Conservation (phyloP, 148 eudicot genomes). For the Gaultheria prostrata region DNA sequence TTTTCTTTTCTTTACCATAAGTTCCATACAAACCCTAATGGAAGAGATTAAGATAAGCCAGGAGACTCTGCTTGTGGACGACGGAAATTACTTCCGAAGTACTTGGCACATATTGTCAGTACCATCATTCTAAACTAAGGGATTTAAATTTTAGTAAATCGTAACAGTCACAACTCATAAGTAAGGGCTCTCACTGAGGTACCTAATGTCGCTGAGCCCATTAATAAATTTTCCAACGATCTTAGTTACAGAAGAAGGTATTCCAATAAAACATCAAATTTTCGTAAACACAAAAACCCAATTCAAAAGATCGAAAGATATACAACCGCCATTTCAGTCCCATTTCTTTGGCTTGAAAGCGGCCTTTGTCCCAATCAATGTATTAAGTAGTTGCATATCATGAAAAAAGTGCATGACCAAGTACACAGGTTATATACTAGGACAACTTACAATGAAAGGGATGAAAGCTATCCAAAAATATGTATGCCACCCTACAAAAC, state of each 20-base stretch:
- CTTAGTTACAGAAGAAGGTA: too few relatives aligned
- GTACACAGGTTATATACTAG: not conserved
- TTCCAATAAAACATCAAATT: too few relatives aligned
- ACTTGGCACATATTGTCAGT: not conserved
- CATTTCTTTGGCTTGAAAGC: not conserved
- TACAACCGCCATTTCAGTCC: not conserved
- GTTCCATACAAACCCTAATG: not conserved
- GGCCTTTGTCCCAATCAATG: not conserved
- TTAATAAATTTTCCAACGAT: too few relatives aligned
- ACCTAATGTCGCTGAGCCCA: not conserved
- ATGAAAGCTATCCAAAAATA: slow-evolving; percentile 95
- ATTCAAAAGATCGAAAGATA: not conserved
- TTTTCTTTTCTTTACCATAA: too few relatives aligned
- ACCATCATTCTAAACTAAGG: too few relatives aligned
- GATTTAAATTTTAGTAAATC: too few relatives aligned
- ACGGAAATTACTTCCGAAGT: too few relatives aligned
- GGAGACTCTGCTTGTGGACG: too few relatives aligned
- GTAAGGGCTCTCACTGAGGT: not conserved
- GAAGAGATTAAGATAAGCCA: not conserved
- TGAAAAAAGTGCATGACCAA: not conserved
- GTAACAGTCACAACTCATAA: too few relatives aligned
- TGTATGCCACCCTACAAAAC: slow-evolving; percentile 84
- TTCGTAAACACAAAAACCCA: too few relatives aligned
- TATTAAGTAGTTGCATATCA: not conserved
- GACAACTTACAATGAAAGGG: slow-evolving; percentile 39